Conservation (phyloP, 1,284 basidiomycete species). For the Mycosarcoma maydis region DNA sequence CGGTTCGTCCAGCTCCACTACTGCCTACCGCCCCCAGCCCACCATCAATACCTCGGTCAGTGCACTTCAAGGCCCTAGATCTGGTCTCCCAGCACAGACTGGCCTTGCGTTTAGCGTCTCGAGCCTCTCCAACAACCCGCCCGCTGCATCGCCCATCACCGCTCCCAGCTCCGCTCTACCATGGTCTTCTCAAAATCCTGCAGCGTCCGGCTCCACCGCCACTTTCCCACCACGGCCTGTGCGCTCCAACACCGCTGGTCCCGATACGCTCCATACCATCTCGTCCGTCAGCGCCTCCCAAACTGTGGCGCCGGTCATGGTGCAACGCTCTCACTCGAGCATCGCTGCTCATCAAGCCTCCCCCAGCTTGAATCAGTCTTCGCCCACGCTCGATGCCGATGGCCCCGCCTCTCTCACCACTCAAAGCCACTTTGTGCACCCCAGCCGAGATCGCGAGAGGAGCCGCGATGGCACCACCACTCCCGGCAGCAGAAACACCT, state of each 20-base stretch:
- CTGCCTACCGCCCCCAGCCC: slow-evolving; percentile 36
- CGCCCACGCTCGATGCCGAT: slow-evolving; percentile 37
- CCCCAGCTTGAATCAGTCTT: slow-evolving; percentile 37
- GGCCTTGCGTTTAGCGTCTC: slow-evolving; percentile 32
- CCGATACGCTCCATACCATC: slow-evolving; percentile 33
- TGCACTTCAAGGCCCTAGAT: slow-evolving; percentile 10
- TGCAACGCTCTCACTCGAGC: slow-evolving; percentile 46
- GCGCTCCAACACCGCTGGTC: slow-evolving; percentile 45
- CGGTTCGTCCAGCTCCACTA: slow-evolving; percentile 12
- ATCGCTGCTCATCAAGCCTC: slow-evolving; percentile 42
- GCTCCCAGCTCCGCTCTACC: slow-evolving; percentile 23
- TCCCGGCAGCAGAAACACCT: slow-evolving; percentile 49
- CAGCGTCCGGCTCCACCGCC: slow-evolving; percentile 9
- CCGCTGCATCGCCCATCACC: slow-evolving; percentile 22
- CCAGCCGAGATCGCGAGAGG: slow-evolving; percentile 32
- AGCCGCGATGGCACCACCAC: slow-evolving; percentile 43
- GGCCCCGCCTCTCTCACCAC: slow-evolving; percentile 19
- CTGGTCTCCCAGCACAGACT: slow-evolving; percentile 32
- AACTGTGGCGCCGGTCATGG: slow-evolving; percentile 34
- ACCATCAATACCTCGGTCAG: slow-evolving; percentile 33
- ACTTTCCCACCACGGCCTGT: slow-evolving; percentile 41
- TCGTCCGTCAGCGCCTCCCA: slow-evolving; percentile 29
- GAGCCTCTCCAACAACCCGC: slow-evolving; percentile 14
- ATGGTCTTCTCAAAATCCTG: slow-evolving; percentile 22
- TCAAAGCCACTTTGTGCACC: slow-evolving; percentile 48